phyloP scores from a whole-genome alignment of 257 asterid genomes.

The Linaria vulgaris region DNA sequence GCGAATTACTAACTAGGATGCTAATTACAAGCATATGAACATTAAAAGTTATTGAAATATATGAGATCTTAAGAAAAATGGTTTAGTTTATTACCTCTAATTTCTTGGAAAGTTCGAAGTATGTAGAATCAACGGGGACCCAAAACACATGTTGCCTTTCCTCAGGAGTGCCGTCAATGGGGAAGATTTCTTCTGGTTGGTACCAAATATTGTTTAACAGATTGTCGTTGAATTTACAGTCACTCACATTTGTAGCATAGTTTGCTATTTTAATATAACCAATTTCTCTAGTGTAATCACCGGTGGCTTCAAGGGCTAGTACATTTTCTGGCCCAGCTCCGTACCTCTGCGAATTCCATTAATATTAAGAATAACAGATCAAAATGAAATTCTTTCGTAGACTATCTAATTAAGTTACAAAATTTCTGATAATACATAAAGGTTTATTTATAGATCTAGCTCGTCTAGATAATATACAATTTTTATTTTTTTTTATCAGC shows the following conservation, averaged over 20 bases:
- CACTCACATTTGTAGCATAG: slow-evolving; percentile 26
- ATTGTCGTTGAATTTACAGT: slow-evolving; percentile 26
- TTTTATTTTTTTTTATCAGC: no score
- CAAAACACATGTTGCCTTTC: slow-evolving; percentile 51
- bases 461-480: no score
- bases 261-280: slow-evolving; percentile 39
- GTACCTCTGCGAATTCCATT: slow-evolving; percentile 47
- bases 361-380: no score
- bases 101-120: slow-evolving; percentile 19
- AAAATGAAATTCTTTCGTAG: no score
- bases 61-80: no score
- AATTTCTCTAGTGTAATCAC: slow-evolving; percentile 50
- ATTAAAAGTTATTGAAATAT: no score
- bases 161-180: slow-evolving; percentile 50
- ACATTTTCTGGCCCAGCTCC: slow-evolving; percentile 50
- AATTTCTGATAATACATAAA: no score
- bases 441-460: no score
- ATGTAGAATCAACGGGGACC: slow-evolving; percentile 41
- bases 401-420: no score
- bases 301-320: slow-evolving; percentile 47
- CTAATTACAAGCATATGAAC: no score
- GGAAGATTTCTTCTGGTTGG: slow-evolving; percentile 59
- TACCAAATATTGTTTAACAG: slow-evolving; percentile 54
- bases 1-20: no score
- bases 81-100: slow-evolving; percentile 32